A percentile compares a stretch with the other conserved stretches of the same genome.
These are phyloP conservation scores for Tolypocladium cylindrosporum DNA, from an alignment of 2,329 filamentous ascomycete species.

Conservation along the genomic window DNA sequence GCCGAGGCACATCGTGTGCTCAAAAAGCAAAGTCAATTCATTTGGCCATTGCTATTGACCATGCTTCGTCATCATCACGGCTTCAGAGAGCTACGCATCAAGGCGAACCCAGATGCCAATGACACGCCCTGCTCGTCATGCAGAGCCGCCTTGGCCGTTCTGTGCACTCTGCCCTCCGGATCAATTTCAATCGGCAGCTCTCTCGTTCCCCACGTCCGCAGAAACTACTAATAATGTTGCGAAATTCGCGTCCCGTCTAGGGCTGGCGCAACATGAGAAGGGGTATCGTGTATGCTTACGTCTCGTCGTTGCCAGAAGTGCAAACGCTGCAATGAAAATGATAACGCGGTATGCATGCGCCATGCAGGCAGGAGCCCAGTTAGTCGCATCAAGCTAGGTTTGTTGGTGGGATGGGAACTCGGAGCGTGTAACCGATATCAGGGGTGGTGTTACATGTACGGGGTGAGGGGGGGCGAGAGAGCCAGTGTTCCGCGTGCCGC, in stretches of 20 bases:
- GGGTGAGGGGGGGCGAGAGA: background rate
- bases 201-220: background rate
- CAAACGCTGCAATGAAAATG: background rate
- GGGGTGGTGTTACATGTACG: background rate
- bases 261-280: background rate
- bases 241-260: background rate
- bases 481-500: background rate
- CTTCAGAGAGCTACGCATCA: constrained; percentile 1
- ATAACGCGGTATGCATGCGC: background rate
- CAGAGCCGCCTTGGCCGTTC: background rate
- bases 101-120: background rate
- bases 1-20: background rate
- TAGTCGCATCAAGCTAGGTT: background rate
- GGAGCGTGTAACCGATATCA: background rate
- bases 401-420: background rate
- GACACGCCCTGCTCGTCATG: background rate
- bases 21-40: background rate
- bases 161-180: background rate
- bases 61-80: background rate
- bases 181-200: background rate
- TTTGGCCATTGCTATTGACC: background rate
- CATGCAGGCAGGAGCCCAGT: background rate
- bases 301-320: constrained; percentile 1
- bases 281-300: constrained; percentile 5
- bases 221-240: background rate